Evolutionary conservation across 2,329 filamentous ascomycete genomes (phyloP).

Genomic region (Arachnomyces sp.): DNA sequence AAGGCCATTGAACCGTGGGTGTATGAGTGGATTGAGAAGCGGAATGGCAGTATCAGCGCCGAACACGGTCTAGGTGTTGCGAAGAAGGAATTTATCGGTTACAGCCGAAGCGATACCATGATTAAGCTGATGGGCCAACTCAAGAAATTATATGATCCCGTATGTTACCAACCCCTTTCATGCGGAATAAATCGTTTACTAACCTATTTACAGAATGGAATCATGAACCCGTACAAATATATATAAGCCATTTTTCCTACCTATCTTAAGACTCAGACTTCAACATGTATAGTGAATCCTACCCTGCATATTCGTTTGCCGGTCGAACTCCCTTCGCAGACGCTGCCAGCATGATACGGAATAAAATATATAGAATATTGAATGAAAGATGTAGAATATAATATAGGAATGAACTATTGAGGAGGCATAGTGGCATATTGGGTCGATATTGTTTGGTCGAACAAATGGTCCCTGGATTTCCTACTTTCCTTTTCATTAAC

Average conservation of each 20-base stretch:
- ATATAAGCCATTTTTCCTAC: conserved; percentile 42
- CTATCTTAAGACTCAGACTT: conserved; percentile 9
- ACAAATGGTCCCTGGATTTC: too few relatives aligned
- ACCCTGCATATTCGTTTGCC: conserved; percentile 15
- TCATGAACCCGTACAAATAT: conserved; percentile 99
- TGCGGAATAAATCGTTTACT: background rate
- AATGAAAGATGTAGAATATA: too few relatives aligned
- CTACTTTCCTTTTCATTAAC: too few relatives aligned
- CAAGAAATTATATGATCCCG: conserved; percentile 89
- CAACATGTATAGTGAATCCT: conserved; percentile 15
- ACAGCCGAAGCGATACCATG: conserved; percentile 83
- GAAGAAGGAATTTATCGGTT: conserved; percentile 93
- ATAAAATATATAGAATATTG: too few relatives aligned
- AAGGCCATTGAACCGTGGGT: conserved; percentile 86
- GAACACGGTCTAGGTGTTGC: conserved; percentile 91
- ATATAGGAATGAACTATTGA: too few relatives aligned
- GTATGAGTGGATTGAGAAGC: conserved; percentile 90
- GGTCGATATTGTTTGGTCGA: too few relatives aligned
- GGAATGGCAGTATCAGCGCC: conserved; percentile 88
- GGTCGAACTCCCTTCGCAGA: too few relatives aligned
- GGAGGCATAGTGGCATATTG: too few relatives aligned
- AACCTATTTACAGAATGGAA: conserved; percentile 64
- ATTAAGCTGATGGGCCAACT: conserved; percentile 89
- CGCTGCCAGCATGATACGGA: too few relatives aligned
- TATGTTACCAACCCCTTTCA: conserved; percentile 33